A percentile compares a stretch with the other conserved stretches of the same genome.
Evolutionary conservation across 495 filamentous ascomycete species (phyloP).

Genomic region (Hypoxylon crocopeplum): DNA sequence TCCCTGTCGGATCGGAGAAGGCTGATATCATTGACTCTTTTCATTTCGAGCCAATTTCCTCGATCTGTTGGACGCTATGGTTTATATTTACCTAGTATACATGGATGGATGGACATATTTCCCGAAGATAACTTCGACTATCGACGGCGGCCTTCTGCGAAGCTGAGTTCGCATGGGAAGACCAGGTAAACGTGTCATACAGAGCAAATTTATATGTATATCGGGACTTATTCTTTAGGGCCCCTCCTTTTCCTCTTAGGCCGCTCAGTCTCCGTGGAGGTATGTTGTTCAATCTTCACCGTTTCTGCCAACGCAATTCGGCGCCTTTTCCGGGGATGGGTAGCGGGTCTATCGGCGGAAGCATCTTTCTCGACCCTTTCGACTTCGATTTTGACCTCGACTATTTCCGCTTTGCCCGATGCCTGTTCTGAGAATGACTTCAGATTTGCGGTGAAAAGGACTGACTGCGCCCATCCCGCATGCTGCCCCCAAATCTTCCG

Average conservation of each 20-base stretch:
- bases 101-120: no score
- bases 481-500: conserved; percentile 90
- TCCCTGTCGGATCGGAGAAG: no score
- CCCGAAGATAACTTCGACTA: no score
- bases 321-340: conserved; percentile 21
- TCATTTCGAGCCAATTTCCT: no score
- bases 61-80: no score
- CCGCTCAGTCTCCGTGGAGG: conserved; percentile 5
- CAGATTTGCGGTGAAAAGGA: conserved; percentile 94
- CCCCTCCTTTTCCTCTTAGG: conserved; percentile 27
- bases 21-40: no score
- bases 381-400: conserved; percentile 50
- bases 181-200: neutral
- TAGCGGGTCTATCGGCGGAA: neutral
- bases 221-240: conserved; percentile 15
- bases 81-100: no score
- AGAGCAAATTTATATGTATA: neutral
- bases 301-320: conserved; percentile 15
- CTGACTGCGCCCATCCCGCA: conserved; percentile 96
- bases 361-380: conserved; percentile 37
- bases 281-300: conserved; percentile 27
- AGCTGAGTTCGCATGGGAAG: no score
- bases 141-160: no score
- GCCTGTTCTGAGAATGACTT: conserved; percentile 77
- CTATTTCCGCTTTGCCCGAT: conserved; percentile 54